Percentiles rank a stretch among this genome's conserved stretches.
phyloP scores from a whole-genome alignment of 805 yeast genomes.

The Priceomyces fermenticarens region DNA sequence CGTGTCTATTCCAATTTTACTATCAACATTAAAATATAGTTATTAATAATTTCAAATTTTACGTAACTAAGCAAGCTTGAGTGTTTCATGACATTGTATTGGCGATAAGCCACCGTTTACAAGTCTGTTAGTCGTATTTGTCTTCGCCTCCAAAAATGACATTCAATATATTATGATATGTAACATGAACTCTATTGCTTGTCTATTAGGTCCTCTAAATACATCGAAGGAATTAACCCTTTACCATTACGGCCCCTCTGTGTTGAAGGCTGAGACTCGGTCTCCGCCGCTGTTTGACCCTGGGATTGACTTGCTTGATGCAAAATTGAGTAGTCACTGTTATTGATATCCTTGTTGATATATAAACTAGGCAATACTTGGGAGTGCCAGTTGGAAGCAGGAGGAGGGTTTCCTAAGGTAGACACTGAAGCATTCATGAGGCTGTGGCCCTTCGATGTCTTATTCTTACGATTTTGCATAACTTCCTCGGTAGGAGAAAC shows the following conservation, averaged over 20 bases:
- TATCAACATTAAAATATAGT: too few relatives aligned
- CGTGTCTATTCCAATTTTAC: too few relatives aligned
- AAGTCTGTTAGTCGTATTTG: too few relatives aligned
- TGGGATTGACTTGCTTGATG: not conserved
- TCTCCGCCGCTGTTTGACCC: not conserved
- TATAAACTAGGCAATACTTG: constrained; percentile 35
- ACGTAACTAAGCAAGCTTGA: too few relatives aligned
- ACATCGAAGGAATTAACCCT: constrained; percentile 46
- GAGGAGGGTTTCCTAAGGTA: constrained; percentile 16
- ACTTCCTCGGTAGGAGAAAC: constrained; percentile 81
- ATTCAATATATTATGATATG: too few relatives aligned
- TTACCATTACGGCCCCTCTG: constrained; percentile 16
- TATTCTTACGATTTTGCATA: constrained; percentile 44
- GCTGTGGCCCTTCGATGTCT: constrained; percentile 15
- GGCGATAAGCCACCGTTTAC: too few relatives aligned
- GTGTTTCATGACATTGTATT: too few relatives aligned
- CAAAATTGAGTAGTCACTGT: constrained; percentile 26
- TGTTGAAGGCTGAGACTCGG: not conserved
- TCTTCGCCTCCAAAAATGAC: too few relatives aligned
- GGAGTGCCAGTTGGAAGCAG: constrained; percentile 26
- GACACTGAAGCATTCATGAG: constrained; percentile 17
- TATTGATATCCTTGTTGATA: constrained; percentile 34
- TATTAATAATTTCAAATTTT: too few relatives aligned
- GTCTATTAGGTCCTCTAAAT: constrained; percentile 50
- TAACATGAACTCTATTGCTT: constrained; percentile 9